Percentiles rank a stretch among this genome's conserved stretches.
Evolutionary conservation across 2,329 filamentous ascomycete species (phyloP).

Genomic region (Lachnellula arida): DNA sequence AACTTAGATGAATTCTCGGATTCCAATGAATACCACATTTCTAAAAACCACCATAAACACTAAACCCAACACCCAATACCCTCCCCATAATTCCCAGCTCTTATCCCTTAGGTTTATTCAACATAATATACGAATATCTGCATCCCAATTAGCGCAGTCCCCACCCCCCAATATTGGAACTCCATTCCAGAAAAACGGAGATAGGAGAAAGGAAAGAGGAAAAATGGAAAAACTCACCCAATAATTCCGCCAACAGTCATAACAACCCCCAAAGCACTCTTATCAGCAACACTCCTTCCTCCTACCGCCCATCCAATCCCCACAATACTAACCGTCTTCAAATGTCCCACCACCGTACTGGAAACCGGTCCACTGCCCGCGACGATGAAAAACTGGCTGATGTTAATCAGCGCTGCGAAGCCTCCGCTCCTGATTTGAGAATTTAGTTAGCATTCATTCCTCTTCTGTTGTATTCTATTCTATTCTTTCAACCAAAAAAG

Average conservation of each 20-base stretch:
- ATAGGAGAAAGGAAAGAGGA: background rate
- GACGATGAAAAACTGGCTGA: slow-evolving; percentile 32
- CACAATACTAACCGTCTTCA: slow-evolving; percentile 34
- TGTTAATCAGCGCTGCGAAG: slow-evolving; percentile 36
- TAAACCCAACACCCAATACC: background rate
- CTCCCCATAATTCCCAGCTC: background rate
- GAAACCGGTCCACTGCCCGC: slow-evolving; percentile 34
- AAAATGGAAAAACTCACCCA: slow-evolving; percentile 14
- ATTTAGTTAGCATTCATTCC: background rate
- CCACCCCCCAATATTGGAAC: background rate
- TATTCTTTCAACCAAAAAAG: no score
- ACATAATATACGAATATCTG: slow-evolving; percentile 27
- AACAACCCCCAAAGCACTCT: slow-evolving; percentile 20
- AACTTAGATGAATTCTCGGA: no score
- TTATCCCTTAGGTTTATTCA: slow-evolving; percentile 13
- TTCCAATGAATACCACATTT: no score
- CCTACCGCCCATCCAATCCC: slow-evolving; percentile 23
- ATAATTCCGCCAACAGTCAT: slow-evolving; percentile 25
- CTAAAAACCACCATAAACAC: background rate
- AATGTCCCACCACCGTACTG: slow-evolving; percentile 39
- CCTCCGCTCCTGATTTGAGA: slow-evolving; percentile 31
- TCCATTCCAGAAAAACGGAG: background rate
- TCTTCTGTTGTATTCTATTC: background rate
- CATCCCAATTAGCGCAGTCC: background rate
- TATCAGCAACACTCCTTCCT: slow-evolving; percentile 20